Evolutionary conservation across 179 eudicot genomes (phyloP), one percentile per base, ranked within the genome.

Genomic region (Gypsophila paniculata): DNA sequence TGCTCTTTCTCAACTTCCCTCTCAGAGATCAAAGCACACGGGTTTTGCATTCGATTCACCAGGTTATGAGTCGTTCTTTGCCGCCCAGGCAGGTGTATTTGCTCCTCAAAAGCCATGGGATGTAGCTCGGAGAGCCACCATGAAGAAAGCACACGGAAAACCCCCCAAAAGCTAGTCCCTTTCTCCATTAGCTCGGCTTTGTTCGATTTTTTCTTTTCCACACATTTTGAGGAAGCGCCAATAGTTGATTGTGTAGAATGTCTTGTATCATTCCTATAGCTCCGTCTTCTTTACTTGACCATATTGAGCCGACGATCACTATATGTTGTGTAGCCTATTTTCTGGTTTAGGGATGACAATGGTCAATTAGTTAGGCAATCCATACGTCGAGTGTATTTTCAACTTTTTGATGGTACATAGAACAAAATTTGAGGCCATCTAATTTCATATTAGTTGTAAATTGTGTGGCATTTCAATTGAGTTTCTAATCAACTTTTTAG

Each of bases 41-140:
- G 99, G 97, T 74, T 91, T 89, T 61, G 97, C 99, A 42, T 94
- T 94, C 55, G 99, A 94, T 78, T 94, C 99, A 1, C 99, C 99
- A 0, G 97, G 96, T 23, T 94, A 89, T 29, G 99, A 94, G 73
- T 94, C 99, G 19, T 94, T 94, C 83, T 94, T 94, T 38, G 99
- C 97, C 19, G 79, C 91, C 39, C 96, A 94, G 66, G 91, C 84
- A 1, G 99, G 99, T 49, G 96, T 91, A 22, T 32, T 39, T 18
- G 86, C 86, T 58, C 97, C 96, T 25, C 97, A 88, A 17, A 94
- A 88, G 84, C 80, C 97, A 12, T 94, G 97, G 96, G 99, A 94
- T 62, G 99, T 94, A 68, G 96, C 88, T 53, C 77, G 93, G 58
- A 81, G 99, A 86, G 99, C 99, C 38, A 91, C 91, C 70, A 85